Base-by-base conservation (phyloP, 2,329 filamentous ascomycete genomes). In the Colletotrichum limetticola region DNA sequence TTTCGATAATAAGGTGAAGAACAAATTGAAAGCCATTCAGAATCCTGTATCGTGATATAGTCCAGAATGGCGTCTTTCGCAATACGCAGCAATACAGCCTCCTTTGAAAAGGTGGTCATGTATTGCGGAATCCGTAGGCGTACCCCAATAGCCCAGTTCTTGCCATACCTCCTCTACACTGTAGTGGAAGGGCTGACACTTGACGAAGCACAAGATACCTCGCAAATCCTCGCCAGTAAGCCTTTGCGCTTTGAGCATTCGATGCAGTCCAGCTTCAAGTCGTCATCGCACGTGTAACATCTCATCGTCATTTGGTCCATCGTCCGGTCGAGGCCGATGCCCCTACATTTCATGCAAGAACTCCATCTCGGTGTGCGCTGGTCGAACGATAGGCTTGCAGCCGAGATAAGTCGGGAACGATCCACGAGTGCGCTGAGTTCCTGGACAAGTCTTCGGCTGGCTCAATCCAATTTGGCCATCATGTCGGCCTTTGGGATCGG, bases 401-500 rank as follows among this genome's bases (percentile, higher is more conserved):
- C 46, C 68, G 68, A 74, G 57, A 72, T 58, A 59, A 59, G 68
- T 74, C 62, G 61, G 61, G 68, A 37, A 72, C 58, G 53, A 76
- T 78, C 71, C 71, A 74, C 30, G 30, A 72, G 63, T 71, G 68
- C 61, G 58, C 56, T 63, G 62, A 72, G 75, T 79, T 79, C 78
- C 76, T 79, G 74, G 68, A 75, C 76, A 77, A 78, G 79, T 79
- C 78, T 78, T 79, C 75, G 78, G 78, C 78, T 78, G 78, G 79
- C 84, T 95, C 93, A 99, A 86, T 99, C 97, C 84, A 99, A 89
- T 84, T 95, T 95, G 72, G 97, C 97, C 87, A 98, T 94, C 97
- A 99, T 98, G 83, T 98, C 95, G 80, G 97, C 93, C 88, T 95
- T 97, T 80, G 93, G 87, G 86, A 99, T 88, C 58, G 96, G 96